Conservation (phyloP, 164 flowering plant genomes). For the Berberis thunbergii region DNA sequence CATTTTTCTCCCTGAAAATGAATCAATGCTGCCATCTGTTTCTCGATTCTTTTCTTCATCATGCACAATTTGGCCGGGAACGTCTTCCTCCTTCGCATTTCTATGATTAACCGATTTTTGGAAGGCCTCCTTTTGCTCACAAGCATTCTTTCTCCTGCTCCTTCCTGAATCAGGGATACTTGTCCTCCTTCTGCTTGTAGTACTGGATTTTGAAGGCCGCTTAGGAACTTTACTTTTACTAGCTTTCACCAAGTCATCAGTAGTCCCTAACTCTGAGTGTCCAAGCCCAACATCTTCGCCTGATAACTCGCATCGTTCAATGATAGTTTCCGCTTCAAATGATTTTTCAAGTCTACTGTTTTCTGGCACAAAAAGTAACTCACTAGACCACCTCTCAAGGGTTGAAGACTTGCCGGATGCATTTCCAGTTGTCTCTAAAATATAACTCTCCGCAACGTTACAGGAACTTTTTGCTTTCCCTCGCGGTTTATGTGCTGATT, state of each 20-base stretch:
- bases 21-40: conserved; percentile 16
- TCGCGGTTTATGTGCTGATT: conserved; percentile 8
- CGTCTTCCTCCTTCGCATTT: conserved; percentile 20
- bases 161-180: conserved; percentile 18
- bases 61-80: conserved; percentile 5
- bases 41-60: conserved; percentile 17
- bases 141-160: conserved; percentile 18
- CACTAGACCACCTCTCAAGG: conserved; percentile 10
- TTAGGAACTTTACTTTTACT: conserved; percentile 19
- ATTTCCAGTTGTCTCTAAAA: conserved; percentile 11
- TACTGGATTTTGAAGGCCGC: conserved; percentile 18
- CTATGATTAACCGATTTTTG: conserved; percentile 18
- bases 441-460: conserved; percentile 12
- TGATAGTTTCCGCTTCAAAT: conserved; percentile 11
- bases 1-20: not conserved
- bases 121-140: conserved; percentile 18
- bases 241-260: conserved; percentile 13
- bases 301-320: conserved; percentile 11
- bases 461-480: conserved; percentile 12
- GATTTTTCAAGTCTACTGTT: conserved; percentile 14
- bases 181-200: conserved; percentile 17
- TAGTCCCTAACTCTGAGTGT: conserved; percentile 14
- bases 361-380: not conserved
- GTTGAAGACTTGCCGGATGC: conserved; percentile 17
- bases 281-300: conserved; percentile 10